Evolutionary conservation across 148 eudicot genomes (phyloP), one percentile per base, ranked within the genome.

Genomic region (Salicornia ramosissima): DNA sequence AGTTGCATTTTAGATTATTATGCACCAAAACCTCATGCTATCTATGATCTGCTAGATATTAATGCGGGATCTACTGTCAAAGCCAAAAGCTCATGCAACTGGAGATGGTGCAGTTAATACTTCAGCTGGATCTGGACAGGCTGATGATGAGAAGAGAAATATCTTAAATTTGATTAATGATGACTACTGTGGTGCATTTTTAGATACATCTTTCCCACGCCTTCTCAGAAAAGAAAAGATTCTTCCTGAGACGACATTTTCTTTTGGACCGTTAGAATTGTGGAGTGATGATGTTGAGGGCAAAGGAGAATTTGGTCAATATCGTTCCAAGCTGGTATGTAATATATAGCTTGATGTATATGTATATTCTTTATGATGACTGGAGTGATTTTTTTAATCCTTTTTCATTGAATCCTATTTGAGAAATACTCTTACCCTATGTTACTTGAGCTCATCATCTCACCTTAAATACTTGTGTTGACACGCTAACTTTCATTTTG

Each of bases 261-360:
- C 76, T 65, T 71, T 80, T 78, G 93, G 88, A 45, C 82, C 84
- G 25, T 63, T 91, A 72, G 99, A 95, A 72, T 76, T 91, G 60
- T 95, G 97, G 97, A 89, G 88, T 86, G 90, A 95, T 82, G 91
- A 83, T 78, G 81, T 91, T 80, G 97, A 95, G 80, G 89, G 90
- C 73, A 86, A 83, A 80, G 90, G 90, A 72, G 96, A 91, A 79
- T 95, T 95, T 62, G 75, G 99, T 74, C 91, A 89, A 72, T 91
- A 87, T 42, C 99, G 99, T 42, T 89, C 93, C 47, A 87, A 83
- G 81, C 88, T 95, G 90, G 98, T 94, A 86, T 40, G 92, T 72
- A 68, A 46, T 52, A 2, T 60, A 60, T 50, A 36, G 51, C 64
- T n/a, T n/a, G 10, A 18, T 60, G 45, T 33, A 13, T n/a, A n/a